Conservation (phyloP, 1,284 basidiomycete genomes). For the Ceratobasidium sp. region DNA sequence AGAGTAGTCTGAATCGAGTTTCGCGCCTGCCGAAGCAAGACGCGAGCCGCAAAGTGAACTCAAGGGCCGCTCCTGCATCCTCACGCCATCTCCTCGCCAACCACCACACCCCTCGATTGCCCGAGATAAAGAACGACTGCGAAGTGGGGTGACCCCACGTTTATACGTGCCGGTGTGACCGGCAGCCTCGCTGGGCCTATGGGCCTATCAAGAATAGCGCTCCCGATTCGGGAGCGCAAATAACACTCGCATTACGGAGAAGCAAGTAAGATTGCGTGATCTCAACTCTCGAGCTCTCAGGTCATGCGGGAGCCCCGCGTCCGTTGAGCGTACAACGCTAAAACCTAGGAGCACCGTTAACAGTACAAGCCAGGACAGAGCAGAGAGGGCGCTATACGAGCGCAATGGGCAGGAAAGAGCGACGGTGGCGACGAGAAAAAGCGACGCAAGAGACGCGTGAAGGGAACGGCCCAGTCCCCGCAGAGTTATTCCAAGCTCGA, state of each 20-base stretch:
- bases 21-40: slow-evolving; percentile 1
- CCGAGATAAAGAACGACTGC: neutral
- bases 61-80: slow-evolving; percentile 11
- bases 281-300: no score
- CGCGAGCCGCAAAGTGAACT: slow-evolving; percentile 43
- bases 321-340: no score
- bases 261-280: no score
- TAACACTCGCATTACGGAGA: no score
- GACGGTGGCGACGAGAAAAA: neutral
- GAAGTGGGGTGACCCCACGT: neutral
- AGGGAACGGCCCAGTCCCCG: slow-evolving; percentile 28
- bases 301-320: no score
- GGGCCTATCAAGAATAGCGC: neutral
- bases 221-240: no score
- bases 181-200: neutral
- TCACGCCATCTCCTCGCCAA: neutral
- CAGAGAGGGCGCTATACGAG: slow-evolving; percentile 7
- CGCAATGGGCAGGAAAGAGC: slow-evolving; percentile 20
- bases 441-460: neutral
- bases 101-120: slow-evolving; percentile 4
- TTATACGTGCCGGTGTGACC: no score
- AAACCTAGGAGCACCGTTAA: no score
- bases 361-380: no score
- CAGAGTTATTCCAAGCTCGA: slow-evolving; percentile 42
- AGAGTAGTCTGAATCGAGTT: slow-evolving; percentile 44